These are phyloP conservation scores for Taxillus chinensis DNA, from an alignment of 164 flowering plant species.

Conservation along the genomic window DNA sequence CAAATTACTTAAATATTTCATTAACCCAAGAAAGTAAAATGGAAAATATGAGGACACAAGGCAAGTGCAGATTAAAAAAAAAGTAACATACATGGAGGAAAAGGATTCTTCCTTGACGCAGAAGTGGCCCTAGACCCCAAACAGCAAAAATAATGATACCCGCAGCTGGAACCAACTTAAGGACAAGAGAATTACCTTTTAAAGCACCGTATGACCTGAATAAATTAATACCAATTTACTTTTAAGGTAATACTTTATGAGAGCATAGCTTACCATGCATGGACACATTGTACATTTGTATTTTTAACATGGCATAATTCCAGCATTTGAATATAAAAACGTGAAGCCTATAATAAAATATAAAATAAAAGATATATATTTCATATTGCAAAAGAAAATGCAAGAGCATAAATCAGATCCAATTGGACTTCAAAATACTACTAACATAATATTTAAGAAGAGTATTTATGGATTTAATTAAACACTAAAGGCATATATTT, in stretches of 20 bases:
- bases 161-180: slow-evolving; percentile 59
- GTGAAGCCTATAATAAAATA: not conserved
- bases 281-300: not conserved
- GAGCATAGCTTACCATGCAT: not conserved
- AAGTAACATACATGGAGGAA: slow-evolving; percentile 42
- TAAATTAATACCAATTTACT: not conserved
- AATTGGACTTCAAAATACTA: not conserved
- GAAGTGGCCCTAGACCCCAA: slow-evolving; percentile 77
- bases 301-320: not conserved
- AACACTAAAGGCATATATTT: not conserved
- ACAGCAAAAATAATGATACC: slow-evolving; percentile 58
- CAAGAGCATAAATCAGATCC: not conserved
- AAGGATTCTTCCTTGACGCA: slow-evolving; percentile 47
- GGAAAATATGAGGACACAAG: not conserved
- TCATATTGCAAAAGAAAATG: not conserved
- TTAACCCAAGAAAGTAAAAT: not conserved
- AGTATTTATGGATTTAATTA: not conserved
- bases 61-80: not conserved
- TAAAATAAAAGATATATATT: not conserved
- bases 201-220: slow-evolving; percentile 53
- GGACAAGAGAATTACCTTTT: slow-evolving; percentile 34
- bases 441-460: not conserved
- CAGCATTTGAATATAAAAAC: not conserved
- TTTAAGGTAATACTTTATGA: not conserved
- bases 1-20: slow-evolving; percentile 1